Evolutionary conservation across 306 rosid genomes (phyloP).

Genomic region (Arachis stenosperma): DNA sequence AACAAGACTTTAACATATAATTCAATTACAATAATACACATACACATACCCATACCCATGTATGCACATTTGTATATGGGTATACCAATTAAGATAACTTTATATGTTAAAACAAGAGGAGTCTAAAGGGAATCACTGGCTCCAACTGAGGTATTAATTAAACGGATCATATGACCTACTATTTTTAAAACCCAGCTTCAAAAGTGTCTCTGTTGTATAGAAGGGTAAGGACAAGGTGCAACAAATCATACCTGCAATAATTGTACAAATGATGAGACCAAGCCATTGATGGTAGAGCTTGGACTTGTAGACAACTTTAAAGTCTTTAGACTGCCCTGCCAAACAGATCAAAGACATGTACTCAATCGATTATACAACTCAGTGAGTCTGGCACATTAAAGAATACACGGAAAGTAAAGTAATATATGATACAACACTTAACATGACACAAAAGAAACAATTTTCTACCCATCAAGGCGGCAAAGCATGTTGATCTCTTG

Average conservation of each 20-base stretch:
- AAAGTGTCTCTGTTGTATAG: conserved; percentile 10
- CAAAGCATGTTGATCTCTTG: conserved; percentile 85
- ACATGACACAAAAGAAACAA: conserved; percentile 42
- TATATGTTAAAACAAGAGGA: not conserved
- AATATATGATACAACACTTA: not conserved
- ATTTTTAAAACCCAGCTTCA: conserved; percentile 1
- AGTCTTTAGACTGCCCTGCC: conserved; percentile 96
- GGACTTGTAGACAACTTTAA: conserved; percentile 49
- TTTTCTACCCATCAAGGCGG: conserved; percentile 72
- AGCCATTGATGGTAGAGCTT: conserved; percentile 66
- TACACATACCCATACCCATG: not conserved
- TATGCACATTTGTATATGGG: not conserved
- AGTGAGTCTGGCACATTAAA: too few species aligned
- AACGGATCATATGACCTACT: not conserved
- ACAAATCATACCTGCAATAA: conserved; percentile 69
- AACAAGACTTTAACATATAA: not conserved
- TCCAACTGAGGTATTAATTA: conserved; percentile 5
- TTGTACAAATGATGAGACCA: conserved; percentile 85
- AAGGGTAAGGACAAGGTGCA: conserved; percentile 16
- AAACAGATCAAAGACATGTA: conserved; percentile 47
- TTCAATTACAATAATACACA: not conserved
- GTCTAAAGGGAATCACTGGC: not conserved
- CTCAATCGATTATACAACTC: not conserved
- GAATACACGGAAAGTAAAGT: too few species aligned
- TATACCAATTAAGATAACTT: conserved; percentile 10